phyloP scores from a whole-genome alignment of 345 rosid species.

The Sonneratia alba region DNA sequence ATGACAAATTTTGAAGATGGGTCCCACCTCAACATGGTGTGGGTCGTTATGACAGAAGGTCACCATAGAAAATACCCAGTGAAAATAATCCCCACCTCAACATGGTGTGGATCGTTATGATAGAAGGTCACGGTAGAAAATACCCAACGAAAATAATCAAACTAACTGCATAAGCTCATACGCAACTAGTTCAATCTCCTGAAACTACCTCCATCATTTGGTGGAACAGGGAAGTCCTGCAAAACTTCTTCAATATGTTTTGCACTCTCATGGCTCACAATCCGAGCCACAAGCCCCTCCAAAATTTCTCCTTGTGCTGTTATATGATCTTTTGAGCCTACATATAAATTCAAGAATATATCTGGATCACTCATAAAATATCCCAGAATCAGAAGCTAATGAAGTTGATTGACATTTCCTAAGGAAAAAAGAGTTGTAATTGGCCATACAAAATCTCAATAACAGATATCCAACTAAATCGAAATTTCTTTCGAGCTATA shows the following conservation, averaged over 20 bases:
- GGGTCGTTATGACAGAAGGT: too few species aligned
- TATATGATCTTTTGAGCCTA: conserved; percentile 82
- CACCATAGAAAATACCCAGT: too few species aligned
- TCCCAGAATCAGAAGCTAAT: not conserved
- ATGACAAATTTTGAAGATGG: too few species aligned
- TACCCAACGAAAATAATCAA: too few species aligned
- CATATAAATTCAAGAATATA: not conserved
- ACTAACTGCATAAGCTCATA: not conserved
- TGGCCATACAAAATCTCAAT: not conserved
- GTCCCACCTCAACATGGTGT: too few species aligned
- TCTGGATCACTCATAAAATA: not conserved
- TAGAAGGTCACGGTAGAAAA: too few species aligned
- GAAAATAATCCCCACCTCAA: too few species aligned
- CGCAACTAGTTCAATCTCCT: not conserved
- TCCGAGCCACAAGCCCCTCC: conserved; percentile 98
- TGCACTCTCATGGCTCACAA: conserved; percentile 66
- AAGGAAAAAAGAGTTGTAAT: not conserved
- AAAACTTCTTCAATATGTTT: conserved; percentile 71
- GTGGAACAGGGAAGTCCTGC: conserved; percentile 54
- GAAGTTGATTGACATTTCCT: not conserved
- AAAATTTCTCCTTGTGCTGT: conserved; percentile 87
- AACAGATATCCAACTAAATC: not conserved
- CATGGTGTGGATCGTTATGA: too few species aligned
- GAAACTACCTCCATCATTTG: conserved; percentile 52
- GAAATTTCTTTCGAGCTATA: not conserved